Percentiles rank a stretch among this genome's conserved stretches.
Conservation (phyloP, 805 yeast genomes). For the Myxozyma sirexii region DNA sequence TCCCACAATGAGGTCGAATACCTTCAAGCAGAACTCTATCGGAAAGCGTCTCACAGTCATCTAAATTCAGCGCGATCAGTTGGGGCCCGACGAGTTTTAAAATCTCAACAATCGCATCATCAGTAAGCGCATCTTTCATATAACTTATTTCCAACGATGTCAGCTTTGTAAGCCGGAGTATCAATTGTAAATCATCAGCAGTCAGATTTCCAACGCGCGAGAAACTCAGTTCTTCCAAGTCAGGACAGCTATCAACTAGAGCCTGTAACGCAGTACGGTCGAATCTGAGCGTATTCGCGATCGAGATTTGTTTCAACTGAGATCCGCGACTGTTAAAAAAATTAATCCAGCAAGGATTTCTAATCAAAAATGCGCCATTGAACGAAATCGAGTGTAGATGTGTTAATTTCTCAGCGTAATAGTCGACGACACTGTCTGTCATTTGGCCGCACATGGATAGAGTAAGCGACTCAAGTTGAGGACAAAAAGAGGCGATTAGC, state of each 20-base stretch:
- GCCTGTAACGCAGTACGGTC: constrained; percentile 64
- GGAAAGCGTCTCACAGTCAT: constrained; percentile 74
- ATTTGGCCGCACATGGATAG: constrained; percentile 93
- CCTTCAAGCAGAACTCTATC: constrained; percentile 61
- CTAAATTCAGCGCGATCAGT: constrained; percentile 59
- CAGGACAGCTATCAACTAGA: constrained; percentile 60
- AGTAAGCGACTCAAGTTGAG: constrained; percentile 64
- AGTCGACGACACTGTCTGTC: constrained; percentile 71
- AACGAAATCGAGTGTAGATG: constrained; percentile 59
- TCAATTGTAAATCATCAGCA: constrained; percentile 61
- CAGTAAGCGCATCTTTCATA: constrained; percentile 51
- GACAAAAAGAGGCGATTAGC: constrained; percentile 77
- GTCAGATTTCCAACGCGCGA: constrained; percentile 74
- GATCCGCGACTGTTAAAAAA: constrained; percentile 65
- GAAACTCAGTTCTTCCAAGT: constrained; percentile 60
- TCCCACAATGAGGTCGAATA: constrained; percentile 57
- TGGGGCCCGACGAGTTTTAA: constrained; percentile 57
- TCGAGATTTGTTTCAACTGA: constrained; percentile 58
- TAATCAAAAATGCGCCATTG: constrained; percentile 88
- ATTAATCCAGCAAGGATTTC: constrained; percentile 72
- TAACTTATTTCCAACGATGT: constrained; percentile 56
- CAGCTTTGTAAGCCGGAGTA: constrained; percentile 56
- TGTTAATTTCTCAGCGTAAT: constrained; percentile 61
- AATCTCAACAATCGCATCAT: constrained; percentile 56
- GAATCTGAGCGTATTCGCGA: constrained; percentile 84